Base-by-base conservation (phyloP, 345 rosid species). In the Ailanthus altissimus region DNA sequence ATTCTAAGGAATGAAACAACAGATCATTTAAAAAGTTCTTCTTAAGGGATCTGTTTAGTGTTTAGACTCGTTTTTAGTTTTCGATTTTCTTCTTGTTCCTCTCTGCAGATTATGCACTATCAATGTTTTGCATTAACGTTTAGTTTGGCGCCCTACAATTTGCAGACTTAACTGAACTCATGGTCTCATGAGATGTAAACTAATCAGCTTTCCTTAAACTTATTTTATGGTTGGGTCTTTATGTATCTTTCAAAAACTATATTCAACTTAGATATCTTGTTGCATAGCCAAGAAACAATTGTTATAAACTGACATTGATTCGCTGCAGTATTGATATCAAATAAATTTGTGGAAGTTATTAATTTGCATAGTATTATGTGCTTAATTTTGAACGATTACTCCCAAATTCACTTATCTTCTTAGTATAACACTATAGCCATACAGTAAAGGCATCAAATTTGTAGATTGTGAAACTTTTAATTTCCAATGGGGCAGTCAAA, bases 401-500 rank as follows among this genome's bases (percentile, higher is more conserved):
- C 9, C 51, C 49, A 40, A 16, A 42, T 61, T 68, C 62, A 58
- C 23, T 45, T 21, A 38, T 63, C 45, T 70, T 53, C 67, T 72
- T 75, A 45, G 38, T 40, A 62, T 49, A 15, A n/a, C 81, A 51
- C 21, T 23, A 67, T 60, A 11, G 59, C 26, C 54, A 11, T 43
- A 7, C 57, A 18, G 8, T 49, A 67, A 28, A 42, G 58, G 28
- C 50, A 75, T 75, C 13, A 60, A 73, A 38, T 53, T 18, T 75
- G 36, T 40, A 25, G 43, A 56, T 75, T 75, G 40, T 56, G 65
- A 73, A 53, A 40, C 15, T n/a, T 64, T 70, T 68, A n/a, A 70
- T 75, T 38, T 38, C 28, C 72, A 54, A 73, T 67, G 77, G 28
- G 77, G 26, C 86, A 96, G 99, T 78, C 89, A 86, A 84, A 94